A percentile compares a stretch with the other conserved stretches of the same genome.
phyloP scores from a whole-genome alignment of 2,329 filamentous ascomycete species.

The Sporothrix pseudoabietina region DNA sequence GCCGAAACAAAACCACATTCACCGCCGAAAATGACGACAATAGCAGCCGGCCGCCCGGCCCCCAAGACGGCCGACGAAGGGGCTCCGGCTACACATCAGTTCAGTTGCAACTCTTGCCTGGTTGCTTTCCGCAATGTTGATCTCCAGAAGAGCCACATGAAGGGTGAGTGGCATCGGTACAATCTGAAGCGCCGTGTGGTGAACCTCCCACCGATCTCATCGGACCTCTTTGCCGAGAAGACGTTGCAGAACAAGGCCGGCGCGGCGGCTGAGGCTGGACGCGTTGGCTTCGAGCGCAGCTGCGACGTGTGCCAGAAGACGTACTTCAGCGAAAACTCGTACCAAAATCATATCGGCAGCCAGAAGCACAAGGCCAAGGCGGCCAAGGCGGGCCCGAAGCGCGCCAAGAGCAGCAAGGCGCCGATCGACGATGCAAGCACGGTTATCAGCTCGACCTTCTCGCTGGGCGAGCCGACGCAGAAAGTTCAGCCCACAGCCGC shows the following conservation, averaged over 20 bases:
- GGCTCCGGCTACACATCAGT: conserved; percentile 68
- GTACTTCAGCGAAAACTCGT: conserved; percentile 96
- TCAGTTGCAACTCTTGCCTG: conserved; percentile 97
- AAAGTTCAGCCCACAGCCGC: conserved; percentile 47
- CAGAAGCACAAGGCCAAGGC: conserved; percentile 81
- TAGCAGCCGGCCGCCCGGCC: conserved; percentile 45
- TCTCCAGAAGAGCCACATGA: conserved; percentile 93
- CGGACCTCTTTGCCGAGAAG: conserved; percentile 93
- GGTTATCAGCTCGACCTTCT: conserved; percentile 88
- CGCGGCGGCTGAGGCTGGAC: conserved; percentile 80
- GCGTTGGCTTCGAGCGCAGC: conserved; percentile 81
- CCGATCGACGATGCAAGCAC: conserved; percentile 71
- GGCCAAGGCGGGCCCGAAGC: conserved; percentile 48
- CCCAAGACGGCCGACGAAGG: conserved; percentile 37
- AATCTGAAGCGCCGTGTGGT: conserved; percentile 95
- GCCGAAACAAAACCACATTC: not conserved
- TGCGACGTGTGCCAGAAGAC: conserved; percentile 86
- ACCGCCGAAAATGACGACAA: conserved; percentile 51
- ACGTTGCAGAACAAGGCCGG: conserved; percentile 87
- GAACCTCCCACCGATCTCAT: conserved; percentile 83
- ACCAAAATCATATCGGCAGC: conserved; percentile 86
- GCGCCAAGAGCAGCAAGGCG: conserved; percentile 47
- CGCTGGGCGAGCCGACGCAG: conserved; percentile 75
- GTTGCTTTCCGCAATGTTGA: conserved; percentile 95
- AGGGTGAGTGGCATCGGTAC: conserved; percentile 98